Evolutionary conservation across 495 filamentous ascomycete genomes (phyloP), one percentile per base, ranked within the genome.

Genomic region (Durotheca rogersii): DNA sequence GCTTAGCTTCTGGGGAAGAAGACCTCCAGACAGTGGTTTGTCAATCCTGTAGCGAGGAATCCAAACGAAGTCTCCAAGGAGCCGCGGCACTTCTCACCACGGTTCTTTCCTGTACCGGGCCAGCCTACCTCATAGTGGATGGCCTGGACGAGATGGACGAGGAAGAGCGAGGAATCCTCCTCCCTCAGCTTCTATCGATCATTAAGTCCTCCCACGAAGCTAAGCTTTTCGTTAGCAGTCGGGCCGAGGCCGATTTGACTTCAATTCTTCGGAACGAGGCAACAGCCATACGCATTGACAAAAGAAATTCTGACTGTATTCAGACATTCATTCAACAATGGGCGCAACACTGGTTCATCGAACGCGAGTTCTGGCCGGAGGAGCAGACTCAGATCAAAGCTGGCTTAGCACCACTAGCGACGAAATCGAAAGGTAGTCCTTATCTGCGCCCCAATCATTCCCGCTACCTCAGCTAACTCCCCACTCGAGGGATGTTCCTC

Each of bases 401-500:
- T 56, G 7, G n/a, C n/a, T 43, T 63, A 25, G 33, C 39, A 11
- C 53, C 54, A 20, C 38, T 62, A 21, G 21, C 53, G 16, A 21
- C 38, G 6, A 63, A 56, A 17, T 33, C 60, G 27, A 60, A 62
- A 30, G 60, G 59, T 65, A 41, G 45, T n/a, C n/a, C n/a, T n/a
- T n/a, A n/a, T n/a, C n/a, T n/a, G n/a, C n/a, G n/a, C n/a, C n/a
- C n/a, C n/a, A n/a, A n/a, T n/a, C n/a, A n/a, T n/a, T n/a, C n/a
- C n/a, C n/a, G n/a, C n/a, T n/a, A n/a, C n/a, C n/a, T n/a, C n/a
- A n/a, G n/a, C n/a, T n/a, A n/a, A n/a, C n/a, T n/a, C n/a, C n/a
- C n/a, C n/a, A n/a, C n/a, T n/a, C n/a, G 31, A 65, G 61, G 61
- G 1, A 65, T 65, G 61, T 65, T 65, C 31, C 54, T 64, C 1